Base-by-base conservation (phyloP, 331 rosid genomes). In the Saraca asoca region DNA sequence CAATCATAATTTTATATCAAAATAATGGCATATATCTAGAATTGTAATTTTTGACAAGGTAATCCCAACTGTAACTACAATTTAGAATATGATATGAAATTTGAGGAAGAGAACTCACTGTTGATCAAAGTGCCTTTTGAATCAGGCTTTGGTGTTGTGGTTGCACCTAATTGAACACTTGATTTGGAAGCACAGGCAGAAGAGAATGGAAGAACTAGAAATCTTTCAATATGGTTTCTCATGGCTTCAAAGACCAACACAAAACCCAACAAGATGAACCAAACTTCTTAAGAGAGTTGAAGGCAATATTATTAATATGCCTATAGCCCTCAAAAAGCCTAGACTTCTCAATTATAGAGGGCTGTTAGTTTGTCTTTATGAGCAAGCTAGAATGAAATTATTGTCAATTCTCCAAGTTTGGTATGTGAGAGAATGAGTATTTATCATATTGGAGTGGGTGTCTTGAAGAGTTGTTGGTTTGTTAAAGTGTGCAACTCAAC, bases 171-270 rank as follows among this genome's bases (percentile, higher is more conserved):
- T 4, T 79, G 81, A 54, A 91, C 78, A 73, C 90, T 86, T 49
- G 96, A 78, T 42, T 80, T 81, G 4, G 97, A 88, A 78, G 88
- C 76, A 69, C 97, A 91, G 7, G 79, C 84, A 3, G 80, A 65
- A 53, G 89, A 69, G 62, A 88, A 86, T 6, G 96, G 91, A 77
- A 83, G 85, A 64, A 88, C 78, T 0, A 62, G 67, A 1, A 91
- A 81, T 74, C 86, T 84, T 37, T 80, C 87, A 33, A 83, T 72
- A 7, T 62, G 74, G 34, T 68, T 78, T 74, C 76, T 85, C 91
- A 85, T 89, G 56, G 24, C 68, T 67, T 53, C 64, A 29, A 1
- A 71, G 33, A 48, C 20, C 10, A 55, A 61, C 19, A 39, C 5
- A 11, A 35, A 15, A 11, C 42, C 35, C 14, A n/a, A 24, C 31